phyloP scores from a whole-genome alignment of 352 stramenopile genomes.

The Labyrinthula sp. region DNA sequence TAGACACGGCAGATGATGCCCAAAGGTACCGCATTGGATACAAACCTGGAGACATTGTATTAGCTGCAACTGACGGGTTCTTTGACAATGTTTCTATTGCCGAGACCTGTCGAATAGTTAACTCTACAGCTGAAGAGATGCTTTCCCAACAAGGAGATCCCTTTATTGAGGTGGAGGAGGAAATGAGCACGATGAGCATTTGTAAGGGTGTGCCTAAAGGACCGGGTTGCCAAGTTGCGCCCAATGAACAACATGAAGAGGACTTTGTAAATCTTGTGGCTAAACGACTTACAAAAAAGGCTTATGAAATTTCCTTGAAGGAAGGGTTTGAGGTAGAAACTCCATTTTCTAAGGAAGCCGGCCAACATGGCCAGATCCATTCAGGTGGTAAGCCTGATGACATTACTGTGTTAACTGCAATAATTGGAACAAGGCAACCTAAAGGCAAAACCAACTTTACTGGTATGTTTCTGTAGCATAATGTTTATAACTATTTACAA shows the following conservation, averaged over 20 bases:
- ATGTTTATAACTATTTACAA: no score
- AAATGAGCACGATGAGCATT: background rate
- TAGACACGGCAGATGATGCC: constrained; percentile 66
- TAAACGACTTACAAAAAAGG: constrained; percentile 28
- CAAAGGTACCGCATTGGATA: constrained; percentile 57
- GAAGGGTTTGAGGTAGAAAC: constrained; percentile 49
- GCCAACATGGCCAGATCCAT: constrained; percentile 51
- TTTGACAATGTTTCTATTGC: constrained; percentile 81
- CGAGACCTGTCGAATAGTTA: no score
- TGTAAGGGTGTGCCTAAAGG: background rate
- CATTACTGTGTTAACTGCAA: constrained; percentile 57
- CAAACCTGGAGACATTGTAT: constrained; percentile 60
- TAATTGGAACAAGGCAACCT: constrained; percentile 40
- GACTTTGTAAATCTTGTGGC: background rate
- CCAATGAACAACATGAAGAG: background rate
- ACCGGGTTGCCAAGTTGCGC: constrained; percentile 2
- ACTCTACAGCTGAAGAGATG: no score
- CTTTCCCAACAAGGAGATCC: constrained; percentile 15
- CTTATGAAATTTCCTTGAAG: constrained; percentile 55
- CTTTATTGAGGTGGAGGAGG: background rate
- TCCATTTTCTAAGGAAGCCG: constrained; percentile 48
- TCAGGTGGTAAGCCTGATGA: constrained; percentile 63
- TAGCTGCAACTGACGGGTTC: constrained; percentile 75
- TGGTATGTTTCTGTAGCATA: no score
- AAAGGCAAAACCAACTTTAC: no score